Evolutionary conservation across 768 basidiomycete genomes (phyloP).

Genomic region (Phlebiopsis flavidoalba): DNA sequence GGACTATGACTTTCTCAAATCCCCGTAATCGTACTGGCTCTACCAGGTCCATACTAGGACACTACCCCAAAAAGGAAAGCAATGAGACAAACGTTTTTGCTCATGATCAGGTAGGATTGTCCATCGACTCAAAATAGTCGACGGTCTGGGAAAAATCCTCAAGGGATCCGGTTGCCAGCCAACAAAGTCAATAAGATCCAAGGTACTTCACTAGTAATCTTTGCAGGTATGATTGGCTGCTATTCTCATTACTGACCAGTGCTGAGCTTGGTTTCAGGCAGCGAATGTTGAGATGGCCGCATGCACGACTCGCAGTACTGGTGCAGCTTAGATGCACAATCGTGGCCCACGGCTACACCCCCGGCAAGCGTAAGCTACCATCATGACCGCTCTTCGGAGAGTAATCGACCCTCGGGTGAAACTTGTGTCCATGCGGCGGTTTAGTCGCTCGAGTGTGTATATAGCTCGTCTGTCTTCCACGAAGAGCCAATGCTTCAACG

Average conservation of each 20-base stretch:
- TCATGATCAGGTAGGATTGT: neutral
- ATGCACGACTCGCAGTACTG: neutral
- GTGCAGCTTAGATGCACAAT: neutral
- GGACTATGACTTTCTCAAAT: neutral
- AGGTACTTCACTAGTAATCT: neutral
- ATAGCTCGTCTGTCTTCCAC: neutral
- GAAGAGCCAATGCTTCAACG: neutral
- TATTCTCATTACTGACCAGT: neutral
- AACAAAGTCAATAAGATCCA: neutral
- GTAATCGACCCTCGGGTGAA: neutral
- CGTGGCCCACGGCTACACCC: neutral
- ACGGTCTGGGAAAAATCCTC: neutral
- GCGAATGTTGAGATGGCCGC: neutral
- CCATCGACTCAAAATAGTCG: neutral
- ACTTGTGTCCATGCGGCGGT: constrained; percentile 1
- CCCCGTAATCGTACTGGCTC: neutral
- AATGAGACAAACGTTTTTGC: neutral
- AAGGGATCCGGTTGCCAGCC: too few relatives aligned
- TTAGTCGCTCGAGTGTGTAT: neutral
- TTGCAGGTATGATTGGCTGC: neutral
- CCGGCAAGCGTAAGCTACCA: neutral
- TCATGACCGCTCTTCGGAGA: neutral
- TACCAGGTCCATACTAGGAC: neutral
- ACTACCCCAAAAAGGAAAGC: neutral
- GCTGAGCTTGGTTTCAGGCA: too few relatives aligned